Evolutionary conservation across 2,329 filamentous ascomycete genomes (phyloP), one percentile per base, ranked within the genome.

Genomic region (Pseudopyrenochaeta lycopersici): DNA sequence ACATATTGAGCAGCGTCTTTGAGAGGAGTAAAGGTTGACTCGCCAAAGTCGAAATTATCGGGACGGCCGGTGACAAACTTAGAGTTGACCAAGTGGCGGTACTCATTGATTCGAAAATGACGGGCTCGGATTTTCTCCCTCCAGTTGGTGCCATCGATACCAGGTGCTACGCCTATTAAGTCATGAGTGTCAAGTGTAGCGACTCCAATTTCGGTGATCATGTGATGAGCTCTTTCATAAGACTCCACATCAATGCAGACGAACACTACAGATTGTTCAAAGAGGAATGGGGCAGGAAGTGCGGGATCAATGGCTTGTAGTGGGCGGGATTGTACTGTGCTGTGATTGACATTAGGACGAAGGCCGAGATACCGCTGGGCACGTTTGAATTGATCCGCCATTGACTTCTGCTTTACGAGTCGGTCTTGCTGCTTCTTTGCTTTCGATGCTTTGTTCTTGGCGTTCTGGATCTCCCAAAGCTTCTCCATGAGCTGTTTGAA

Each of bases 201-300:
- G 35, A 99, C 81, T 1, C 95, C 95, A 33, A 99, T 82, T 74
- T 99, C 95, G 0, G 93, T 96, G 53, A 98, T 83, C 11, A 85
- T 79, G 30, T 82, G 78, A 11, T 86, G 84, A 39, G 85, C 80
- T 18, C 78, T 76, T 73, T 99, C 95, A 52, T 88, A 91, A 1
- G 89, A 87, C 74, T 99, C 95, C 29, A 95, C 80, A 65, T 99
- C 95, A 39, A 98, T 81, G 57, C 85, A 87, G 53, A 97, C 80
- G 63, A 97, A 89, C 7, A 96, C 81, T 0, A 79, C 63, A n/a
- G 74, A 71, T 38, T 82, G 64, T 67, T 85, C 76, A 33, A 87
- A 63, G 0, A 66, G 67, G 2, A 66, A 71, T 43, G 69, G 60
- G 47, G 55, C 46, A 17, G 64, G 57, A 6, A 38, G 18, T 60